Evolutionary conservation across 345 rosid genomes (phyloP), one percentile per base, ranked within the genome.

Genomic region (Citrus sinensis): DNA sequence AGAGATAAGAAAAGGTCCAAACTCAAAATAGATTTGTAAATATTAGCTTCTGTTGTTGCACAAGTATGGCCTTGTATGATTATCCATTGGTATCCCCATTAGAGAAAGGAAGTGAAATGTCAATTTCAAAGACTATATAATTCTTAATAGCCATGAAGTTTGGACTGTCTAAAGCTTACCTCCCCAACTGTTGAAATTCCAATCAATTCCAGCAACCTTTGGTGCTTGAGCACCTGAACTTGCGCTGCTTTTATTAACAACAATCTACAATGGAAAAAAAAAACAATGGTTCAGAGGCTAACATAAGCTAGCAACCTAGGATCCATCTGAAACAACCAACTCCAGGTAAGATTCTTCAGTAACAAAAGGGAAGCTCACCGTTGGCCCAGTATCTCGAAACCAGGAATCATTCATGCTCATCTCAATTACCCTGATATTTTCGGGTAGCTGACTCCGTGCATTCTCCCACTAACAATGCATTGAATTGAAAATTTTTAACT

Each of bases 321-420:
- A 54, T 34, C 25, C 34, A 24, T 49, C 16, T 68, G 24, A 34
- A 71, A 51, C 7, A 46, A 25, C 49, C 6, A 7, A 49, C 49
- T 67, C 68, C 39, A 27, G 60, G 27, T 56, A 4, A 71, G 27
- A 67, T 49, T 80, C 54, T 3, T 64, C 14, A 58, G 55, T 10
- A 13, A 66, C 22, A 69, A 78, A 63, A 71, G 56, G 62, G 58
- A 73, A 76, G 72, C 97, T 92, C 79, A 96, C 98, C 73, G 97
- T 96, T 73, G 99, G 97, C 62, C 98, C 99, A 67, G 90, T 86
- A 83, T 96, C 99, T 1, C 98, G 96, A 80, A 96, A 90, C 99
- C 99, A 96, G 63, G 98, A 89, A 83, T 92, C 99, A 34, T 94
- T 90, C 95, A 93, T 92, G 78, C 97, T 91, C 93, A 96, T 89